Evolutionary conservation across 495 filamentous ascomycete genomes (phyloP).

Genomic region (Elaphomyces granulatus): DNA sequence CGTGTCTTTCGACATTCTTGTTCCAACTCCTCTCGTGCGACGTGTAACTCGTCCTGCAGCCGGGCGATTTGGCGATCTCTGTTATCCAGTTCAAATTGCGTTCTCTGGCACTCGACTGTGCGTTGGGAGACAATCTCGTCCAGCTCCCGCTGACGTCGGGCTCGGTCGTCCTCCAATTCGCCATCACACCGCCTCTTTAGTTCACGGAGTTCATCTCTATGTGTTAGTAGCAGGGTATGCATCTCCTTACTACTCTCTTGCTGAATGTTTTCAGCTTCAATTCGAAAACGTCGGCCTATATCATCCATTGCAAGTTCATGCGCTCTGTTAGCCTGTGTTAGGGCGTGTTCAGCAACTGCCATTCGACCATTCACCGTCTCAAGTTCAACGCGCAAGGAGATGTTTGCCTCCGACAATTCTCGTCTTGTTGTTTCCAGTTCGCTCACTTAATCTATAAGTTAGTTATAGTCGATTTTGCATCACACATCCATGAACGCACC

Average conservation of each 20-base stretch:
- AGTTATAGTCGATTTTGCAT: not conserved
- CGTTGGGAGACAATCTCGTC: constrained; percentile 47
- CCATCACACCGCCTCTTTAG: constrained; percentile 34
- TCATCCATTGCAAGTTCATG: constrained; percentile 48
- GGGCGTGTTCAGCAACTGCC: constrained; percentile 22
- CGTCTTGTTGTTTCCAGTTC: constrained; percentile 49
- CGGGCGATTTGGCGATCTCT: constrained; percentile 46
- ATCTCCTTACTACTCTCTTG: constrained; percentile 29
- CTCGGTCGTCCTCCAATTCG: constrained; percentile 53
- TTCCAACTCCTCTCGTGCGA: constrained; percentile 43
- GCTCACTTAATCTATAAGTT: constrained; percentile 32
- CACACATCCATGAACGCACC: constrained; percentile 36
- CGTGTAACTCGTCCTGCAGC: constrained; percentile 37
- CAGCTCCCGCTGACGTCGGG: constrained; percentile 44
- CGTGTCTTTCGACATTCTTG: constrained; percentile 43
- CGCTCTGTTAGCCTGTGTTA: constrained; percentile 38
- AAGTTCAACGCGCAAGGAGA: constrained; percentile 42
- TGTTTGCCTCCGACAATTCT: constrained; percentile 41
- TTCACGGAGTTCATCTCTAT: constrained; percentile 36
- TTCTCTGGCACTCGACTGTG: constrained; percentile 46
- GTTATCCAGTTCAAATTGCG: constrained; percentile 44
- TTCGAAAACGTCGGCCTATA: constrained; percentile 31
- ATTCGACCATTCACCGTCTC: constrained; percentile 39
- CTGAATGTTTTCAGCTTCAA: constrained; percentile 30
- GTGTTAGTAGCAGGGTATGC: constrained; percentile 25